Percentiles rank a stretch among this genome's conserved stretches.
These are phyloP conservation scores for Setomelanomma holmii DNA, from an alignment of 2,329 filamentous ascomycete species.

Conservation along the genomic window DNA sequence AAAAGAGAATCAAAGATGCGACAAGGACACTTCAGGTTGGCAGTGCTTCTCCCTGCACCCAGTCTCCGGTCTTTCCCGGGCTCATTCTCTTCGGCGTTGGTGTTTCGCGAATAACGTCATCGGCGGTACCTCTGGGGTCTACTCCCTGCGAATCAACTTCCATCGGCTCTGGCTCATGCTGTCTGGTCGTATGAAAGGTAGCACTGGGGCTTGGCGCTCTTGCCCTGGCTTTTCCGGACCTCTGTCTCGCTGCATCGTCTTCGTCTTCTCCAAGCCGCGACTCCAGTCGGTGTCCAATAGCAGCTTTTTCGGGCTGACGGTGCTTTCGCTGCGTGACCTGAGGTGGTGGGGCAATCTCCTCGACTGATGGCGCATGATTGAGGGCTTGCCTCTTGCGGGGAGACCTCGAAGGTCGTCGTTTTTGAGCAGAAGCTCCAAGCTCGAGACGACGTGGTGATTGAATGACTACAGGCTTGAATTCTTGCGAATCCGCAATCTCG, in stretches of 20 bases:
- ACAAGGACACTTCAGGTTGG: not conserved
- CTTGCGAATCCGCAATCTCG: slow-evolving; percentile 37
- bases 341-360: slow-evolving; percentile 5
- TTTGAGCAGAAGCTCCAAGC: not conserved
- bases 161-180: slow-evolving; percentile 4
- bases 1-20: not conserved
- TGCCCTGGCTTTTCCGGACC: not conserved
- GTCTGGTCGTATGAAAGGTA: too few species aligned
- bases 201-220: too few species aligned
- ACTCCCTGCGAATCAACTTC: slow-evolving; percentile 12
- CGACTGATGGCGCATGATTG: slow-evolving; percentile 5
- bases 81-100: slow-evolving; percentile 8
- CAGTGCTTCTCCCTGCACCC: not conserved
- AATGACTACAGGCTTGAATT: not conserved
- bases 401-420: not conserved
- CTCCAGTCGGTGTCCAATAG: not conserved
- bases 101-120: slow-evolving; percentile 10
- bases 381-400: not conserved
- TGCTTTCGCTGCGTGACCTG: not conserved
- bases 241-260: not conserved
- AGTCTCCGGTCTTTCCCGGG: not conserved
- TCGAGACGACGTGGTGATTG: slow-evolving; percentile 1
- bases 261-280: not conserved
- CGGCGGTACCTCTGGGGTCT: slow-evolving; percentile 11
- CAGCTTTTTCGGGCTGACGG: not conserved